Conservation (phyloP, 176 grass and related monocot genomes). For the Alopecurus myosuroides region DNA sequence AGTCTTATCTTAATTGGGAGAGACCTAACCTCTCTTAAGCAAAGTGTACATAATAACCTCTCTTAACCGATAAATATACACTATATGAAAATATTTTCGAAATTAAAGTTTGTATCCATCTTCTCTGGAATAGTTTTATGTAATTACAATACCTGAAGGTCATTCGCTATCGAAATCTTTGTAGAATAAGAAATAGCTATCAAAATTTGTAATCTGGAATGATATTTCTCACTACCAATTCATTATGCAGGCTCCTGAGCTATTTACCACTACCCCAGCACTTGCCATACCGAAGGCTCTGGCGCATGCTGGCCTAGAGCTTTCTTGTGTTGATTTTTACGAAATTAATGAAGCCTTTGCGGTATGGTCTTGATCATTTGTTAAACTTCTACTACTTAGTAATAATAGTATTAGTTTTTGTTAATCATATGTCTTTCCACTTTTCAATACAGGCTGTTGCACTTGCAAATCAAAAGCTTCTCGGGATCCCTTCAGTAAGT, state of each 20-base stretch:
- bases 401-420: not conserved
- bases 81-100: not conserved
- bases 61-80: not conserved
- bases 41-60: not conserved
- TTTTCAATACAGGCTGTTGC: slow-evolving; percentile 65
- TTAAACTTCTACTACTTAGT: not conserved
- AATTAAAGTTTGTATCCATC: not conserved
- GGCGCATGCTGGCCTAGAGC: slow-evolving; percentile 50
- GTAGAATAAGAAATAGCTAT: not conserved
- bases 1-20: not conserved
- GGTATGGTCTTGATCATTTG: slow-evolving; percentile 23
- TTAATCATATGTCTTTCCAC: not conserved
- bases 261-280: slow-evolving; percentile 89
- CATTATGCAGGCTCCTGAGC: slow-evolving; percentile 63
- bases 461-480: slow-evolving; percentile 98
- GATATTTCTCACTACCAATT: not conserved
- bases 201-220: not conserved
- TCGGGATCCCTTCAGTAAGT: slow-evolving; percentile 76
- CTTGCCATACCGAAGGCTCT: slow-evolving; percentile 93
- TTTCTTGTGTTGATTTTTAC: slow-evolving; percentile 88
- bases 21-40: not conserved
- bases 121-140: not conserved
- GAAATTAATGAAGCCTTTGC: slow-evolving; percentile 98
- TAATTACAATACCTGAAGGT: not conserved
- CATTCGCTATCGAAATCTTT: not conserved